Evolutionary conservation across 169 alveolate genomes (phyloP).

Genomic region (Plasmodium falciparum): DNA sequence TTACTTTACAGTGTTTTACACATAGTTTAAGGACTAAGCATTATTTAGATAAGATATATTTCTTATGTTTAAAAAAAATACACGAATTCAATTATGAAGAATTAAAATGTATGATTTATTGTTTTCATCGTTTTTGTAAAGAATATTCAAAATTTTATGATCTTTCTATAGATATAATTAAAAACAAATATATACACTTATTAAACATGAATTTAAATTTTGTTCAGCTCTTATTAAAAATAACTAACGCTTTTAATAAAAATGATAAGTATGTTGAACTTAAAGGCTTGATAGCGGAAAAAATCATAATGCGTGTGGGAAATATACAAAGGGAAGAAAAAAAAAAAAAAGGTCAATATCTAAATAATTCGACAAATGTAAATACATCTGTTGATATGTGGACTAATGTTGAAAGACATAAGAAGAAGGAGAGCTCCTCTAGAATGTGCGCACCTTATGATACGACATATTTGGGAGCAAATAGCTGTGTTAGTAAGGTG

Average conservation of each 20-base stretch:
- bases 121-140: slow-evolving; percentile 62
- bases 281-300: neutral
- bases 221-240: slow-evolving; percentile 19
- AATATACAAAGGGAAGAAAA: neutral
- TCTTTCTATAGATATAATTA: neutral
- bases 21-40: slow-evolving; percentile 66
- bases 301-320: neutral
- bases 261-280: slow-evolving; percentile 15
- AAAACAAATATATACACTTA: neutral
- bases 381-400: neutral
- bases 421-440: neutral
- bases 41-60: slow-evolving; percentile 22
- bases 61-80: slow-evolving; percentile 20
- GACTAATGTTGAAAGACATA: neutral
- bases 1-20: slow-evolving; percentile 24
- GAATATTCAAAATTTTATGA: slow-evolving; percentile 49
- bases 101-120: slow-evolving; percentile 12
- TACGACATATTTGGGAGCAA: neutral
- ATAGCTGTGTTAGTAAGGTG: too few relatives aligned
- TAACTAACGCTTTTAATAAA: slow-evolving; percentile 23
- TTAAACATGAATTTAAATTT: slow-evolving; percentile 3
- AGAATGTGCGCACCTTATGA: neutral
- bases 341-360: neutral
- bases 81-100: slow-evolving; percentile 1
- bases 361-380: neutral